Evolutionary conservation across 192 early-diverging fungal species (phyloP).

Genomic region (Backusella sp.): DNA sequence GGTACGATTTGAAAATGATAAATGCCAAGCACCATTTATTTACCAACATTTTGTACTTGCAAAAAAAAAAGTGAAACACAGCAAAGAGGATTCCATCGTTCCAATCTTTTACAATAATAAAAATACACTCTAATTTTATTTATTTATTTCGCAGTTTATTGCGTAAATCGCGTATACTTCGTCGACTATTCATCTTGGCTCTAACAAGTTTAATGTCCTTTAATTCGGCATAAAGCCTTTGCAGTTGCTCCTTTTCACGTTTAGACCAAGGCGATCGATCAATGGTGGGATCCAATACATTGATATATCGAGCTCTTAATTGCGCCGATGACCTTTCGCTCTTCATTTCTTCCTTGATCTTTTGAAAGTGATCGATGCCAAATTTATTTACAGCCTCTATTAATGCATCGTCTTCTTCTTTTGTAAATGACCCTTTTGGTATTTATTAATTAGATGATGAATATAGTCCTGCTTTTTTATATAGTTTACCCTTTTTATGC

Average conservation of each 20-base stretch:
- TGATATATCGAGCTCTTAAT: slow-evolving; percentile 15
- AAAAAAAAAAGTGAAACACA: not conserved
- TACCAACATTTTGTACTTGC: not conserved
- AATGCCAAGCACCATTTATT: not conserved
- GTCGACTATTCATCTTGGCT: slow-evolving; percentile 4
- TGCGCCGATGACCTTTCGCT: slow-evolving; percentile 10
- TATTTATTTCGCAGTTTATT: slow-evolving; percentile 2
- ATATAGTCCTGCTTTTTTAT: not conserved
- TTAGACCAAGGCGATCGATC: slow-evolving; percentile 20
- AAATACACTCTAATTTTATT: not conserved
- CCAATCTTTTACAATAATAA: not conserved
- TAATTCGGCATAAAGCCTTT: not conserved
- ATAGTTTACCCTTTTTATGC: slow-evolving; percentile 3
- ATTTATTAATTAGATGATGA: not conserved
- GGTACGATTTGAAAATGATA: not conserved
- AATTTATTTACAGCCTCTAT: slow-evolving; percentile 12
- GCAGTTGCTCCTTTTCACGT: slow-evolving; percentile 22
- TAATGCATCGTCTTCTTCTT: slow-evolving; percentile 17
- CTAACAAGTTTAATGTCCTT: not conserved
- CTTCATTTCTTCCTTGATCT: slow-evolving; percentile 21
- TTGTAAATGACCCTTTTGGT: slow-evolving; percentile 17
- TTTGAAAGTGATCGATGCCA: slow-evolving; percentile 18
- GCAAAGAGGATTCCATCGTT: not conserved
- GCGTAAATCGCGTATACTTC: slow-evolving; percentile 11
- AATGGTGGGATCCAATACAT: slow-evolving; percentile 14